Percentiles rank a stretch among this genome's conserved stretches.
These are phyloP conservation scores for Starmerella cellae DNA, from an alignment of 805 yeast species.

Conservation along the genomic window DNA sequence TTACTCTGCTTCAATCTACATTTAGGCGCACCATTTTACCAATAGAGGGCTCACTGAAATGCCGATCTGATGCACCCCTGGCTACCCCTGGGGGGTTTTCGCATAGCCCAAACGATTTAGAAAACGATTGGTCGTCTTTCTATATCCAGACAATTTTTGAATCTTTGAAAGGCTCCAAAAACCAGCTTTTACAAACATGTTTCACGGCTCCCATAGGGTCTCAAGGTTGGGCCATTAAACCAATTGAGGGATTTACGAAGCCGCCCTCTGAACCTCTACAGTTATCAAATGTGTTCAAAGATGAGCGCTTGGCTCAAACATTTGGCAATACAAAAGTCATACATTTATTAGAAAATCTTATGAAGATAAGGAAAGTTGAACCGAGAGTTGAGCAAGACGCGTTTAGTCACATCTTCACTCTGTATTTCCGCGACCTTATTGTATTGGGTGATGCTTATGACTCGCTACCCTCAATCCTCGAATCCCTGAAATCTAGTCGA, in stretches of 20 bases:
- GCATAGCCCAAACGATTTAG: neutral
- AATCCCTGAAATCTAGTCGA: neutral
- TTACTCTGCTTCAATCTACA: slow-evolving; percentile 39
- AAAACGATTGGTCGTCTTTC: slow-evolving; percentile 9
- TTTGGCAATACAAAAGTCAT: neutral
- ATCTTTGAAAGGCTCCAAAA: neutral
- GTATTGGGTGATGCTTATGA: slow-evolving; percentile 25
- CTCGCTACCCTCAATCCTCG: neutral
- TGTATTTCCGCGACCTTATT: slow-evolving; percentile 40
- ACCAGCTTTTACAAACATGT: neutral
- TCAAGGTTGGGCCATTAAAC: slow-evolving; percentile 11
- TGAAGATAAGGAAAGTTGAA: slow-evolving; percentile 46
- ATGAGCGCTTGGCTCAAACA: neutral
- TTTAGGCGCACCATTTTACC: slow-evolving; percentile 20
- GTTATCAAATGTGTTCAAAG: neutral
- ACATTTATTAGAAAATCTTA: slow-evolving; percentile 4
- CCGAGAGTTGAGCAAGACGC: slow-evolving; percentile 41
- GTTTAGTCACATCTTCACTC: slow-evolving; percentile 54
- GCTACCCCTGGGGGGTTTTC: neutral
- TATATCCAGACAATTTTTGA: neutral
- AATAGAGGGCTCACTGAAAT: neutral
- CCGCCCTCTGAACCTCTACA: neutral
- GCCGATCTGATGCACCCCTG: neutral
- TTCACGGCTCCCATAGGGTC: neutral
- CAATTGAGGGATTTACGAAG: slow-evolving; percentile 7